phyloP scores from a whole-genome alignment of 2,329 filamentous ascomycete species.

The Aspergillus candidus region DNA sequence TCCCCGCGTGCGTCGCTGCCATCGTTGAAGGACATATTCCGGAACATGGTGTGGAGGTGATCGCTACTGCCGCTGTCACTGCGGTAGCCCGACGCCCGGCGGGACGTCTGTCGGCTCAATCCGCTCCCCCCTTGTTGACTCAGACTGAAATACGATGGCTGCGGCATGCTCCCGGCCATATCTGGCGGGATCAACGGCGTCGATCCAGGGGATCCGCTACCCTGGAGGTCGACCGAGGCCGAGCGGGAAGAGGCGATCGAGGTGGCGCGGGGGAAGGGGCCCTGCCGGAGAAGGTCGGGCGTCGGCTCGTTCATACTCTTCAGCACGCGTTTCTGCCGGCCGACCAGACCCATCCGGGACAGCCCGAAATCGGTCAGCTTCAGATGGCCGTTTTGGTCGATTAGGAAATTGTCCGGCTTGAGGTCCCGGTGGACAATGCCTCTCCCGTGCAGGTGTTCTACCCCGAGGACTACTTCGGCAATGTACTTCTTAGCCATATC shows the following conservation, averaged over 20 bases:
- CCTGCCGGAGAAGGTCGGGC: constrained; percentile 86
- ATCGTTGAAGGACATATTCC: constrained; percentile 69
- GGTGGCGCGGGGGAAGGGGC: constrained; percentile 77
- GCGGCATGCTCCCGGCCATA: constrained; percentile 58
- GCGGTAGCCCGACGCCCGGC: constrained; percentile 70
- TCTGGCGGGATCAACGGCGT: constrained; percentile 86
- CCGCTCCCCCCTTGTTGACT: constrained; percentile 42
- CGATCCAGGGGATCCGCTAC: constrained; percentile 68
- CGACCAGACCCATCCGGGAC: constrained; percentile 93
- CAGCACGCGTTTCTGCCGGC: constrained; percentile 88
- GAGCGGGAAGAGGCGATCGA: constrained; percentile 89
- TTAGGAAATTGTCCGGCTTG: constrained; percentile 94
- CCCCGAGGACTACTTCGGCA: constrained; percentile 91
- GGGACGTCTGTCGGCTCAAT: constrained; percentile 55
- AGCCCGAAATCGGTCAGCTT: constrained; percentile 97
- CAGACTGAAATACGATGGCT: constrained; percentile 85
- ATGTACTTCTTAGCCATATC: constrained; percentile 98
- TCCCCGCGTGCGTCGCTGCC: constrained; percentile 36
- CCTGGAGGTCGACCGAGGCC: constrained; percentile 84
- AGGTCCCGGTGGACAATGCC: constrained; percentile 95
- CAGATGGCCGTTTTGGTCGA: constrained; percentile 92
- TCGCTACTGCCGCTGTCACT: constrained; percentile 94
- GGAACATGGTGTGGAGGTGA: constrained; percentile 73
- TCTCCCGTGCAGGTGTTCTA: constrained; percentile 88
- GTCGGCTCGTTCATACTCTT: constrained; percentile 73